Conservation (phyloP, 352 stramenopile species). For the Phytophthora europaea region DNA sequence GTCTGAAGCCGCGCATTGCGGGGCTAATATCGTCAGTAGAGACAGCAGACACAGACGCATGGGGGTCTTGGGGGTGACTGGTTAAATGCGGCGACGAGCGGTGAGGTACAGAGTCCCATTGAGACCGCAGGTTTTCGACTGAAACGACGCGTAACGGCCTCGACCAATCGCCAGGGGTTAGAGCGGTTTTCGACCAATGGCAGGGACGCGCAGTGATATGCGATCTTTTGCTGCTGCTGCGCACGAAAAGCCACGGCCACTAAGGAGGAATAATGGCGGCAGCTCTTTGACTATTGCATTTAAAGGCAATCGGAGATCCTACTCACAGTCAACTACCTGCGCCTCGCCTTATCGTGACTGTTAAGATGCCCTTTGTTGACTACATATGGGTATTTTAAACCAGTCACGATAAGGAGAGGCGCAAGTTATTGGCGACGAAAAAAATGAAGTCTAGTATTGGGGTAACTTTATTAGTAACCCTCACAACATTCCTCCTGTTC, state of each 20-base stretch:
- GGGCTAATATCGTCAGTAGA: not conserved
- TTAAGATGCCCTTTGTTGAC: too few relatives aligned
- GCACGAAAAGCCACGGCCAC: not conserved
- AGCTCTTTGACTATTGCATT: not conserved
- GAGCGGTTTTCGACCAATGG: slow-evolving; percentile 7
- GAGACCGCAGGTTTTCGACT: slow-evolving; percentile 38
- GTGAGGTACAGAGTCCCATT: slow-evolving; percentile 21
- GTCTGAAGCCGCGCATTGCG: slow-evolving; percentile 1
- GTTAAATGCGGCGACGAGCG: slow-evolving; percentile 15
- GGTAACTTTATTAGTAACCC: too few relatives aligned
- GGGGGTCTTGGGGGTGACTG: slow-evolving; percentile 10
- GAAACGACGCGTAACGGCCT: slow-evolving; percentile 31
- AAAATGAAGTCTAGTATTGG: too few relatives aligned
- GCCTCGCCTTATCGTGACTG: too few relatives aligned
- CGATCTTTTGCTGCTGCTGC: slow-evolving; percentile 9
- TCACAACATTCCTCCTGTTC: too few relatives aligned
- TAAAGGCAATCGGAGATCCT: too few relatives aligned
- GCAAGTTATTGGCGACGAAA: too few relatives aligned
- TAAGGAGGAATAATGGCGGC: too few relatives aligned
- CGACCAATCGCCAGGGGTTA: slow-evolving; percentile 11
- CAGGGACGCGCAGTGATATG: not conserved
- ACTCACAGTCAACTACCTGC: too few relatives aligned
- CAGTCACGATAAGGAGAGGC: too few relatives aligned
- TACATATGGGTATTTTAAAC: too few relatives aligned
- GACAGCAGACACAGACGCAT: slow-evolving; percentile 29